Percentiles rank a stretch among this genome's conserved stretches.
Evolutionary conservation across 495 filamentous ascomycete genomes (phyloP).

Genomic region (Penicillium chermesinum): DNA sequence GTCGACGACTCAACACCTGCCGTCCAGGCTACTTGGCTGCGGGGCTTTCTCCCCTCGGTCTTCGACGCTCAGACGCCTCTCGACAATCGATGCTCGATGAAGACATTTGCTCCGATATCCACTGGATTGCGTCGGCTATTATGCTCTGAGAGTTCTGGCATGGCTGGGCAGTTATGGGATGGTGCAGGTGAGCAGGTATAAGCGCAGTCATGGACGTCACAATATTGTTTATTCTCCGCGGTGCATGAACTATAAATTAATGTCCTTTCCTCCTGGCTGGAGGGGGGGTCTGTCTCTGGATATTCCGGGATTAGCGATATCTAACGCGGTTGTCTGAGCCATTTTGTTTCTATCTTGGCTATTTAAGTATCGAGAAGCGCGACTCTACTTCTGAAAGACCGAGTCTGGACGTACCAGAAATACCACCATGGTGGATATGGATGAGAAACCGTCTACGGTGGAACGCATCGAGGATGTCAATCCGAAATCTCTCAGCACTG

Average conservation of each 20-base stretch:
- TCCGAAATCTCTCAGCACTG: constrained; percentile 8
- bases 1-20: background rate
- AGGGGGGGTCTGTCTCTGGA: no score
- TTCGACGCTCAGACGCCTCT: background rate
- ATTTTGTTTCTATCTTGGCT: no score
- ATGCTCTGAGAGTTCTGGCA: background rate
- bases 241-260: no score
- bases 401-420: no score
- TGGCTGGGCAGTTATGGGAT: no score
- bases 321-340: no score
- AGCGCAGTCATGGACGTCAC: background rate
- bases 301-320: no score
- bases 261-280: no score
- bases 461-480: constrained; percentile 30
- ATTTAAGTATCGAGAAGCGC: no score
- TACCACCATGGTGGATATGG: background rate
- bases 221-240: no score
- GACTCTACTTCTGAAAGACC: no score
- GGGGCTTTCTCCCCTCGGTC: background rate
- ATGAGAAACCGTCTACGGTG: constrained; percentile 24
- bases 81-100: background rate
- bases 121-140: background rate
- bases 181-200: no score
- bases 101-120: background rate
- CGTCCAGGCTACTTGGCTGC: background rate